Base-by-base conservation (phyloP, 2,329 filamentous ascomycete species). In the Hansfordia pulvinata region DNA sequence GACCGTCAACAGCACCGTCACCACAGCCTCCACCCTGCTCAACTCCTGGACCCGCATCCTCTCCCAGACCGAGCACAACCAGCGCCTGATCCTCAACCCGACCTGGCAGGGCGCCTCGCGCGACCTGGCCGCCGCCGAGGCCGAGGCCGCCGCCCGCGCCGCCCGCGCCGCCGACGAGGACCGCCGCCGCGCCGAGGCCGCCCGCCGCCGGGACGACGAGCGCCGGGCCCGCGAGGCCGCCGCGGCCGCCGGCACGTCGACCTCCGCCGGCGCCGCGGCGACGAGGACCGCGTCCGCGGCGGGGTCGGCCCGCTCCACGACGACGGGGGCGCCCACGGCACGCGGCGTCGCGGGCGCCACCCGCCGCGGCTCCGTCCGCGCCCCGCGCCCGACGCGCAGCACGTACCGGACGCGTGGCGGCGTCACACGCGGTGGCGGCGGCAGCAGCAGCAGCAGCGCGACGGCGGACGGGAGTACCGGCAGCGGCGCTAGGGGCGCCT, bases 31-130 rank as follows among this genome's bases (percentile, higher is more conserved):
- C 10, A 81, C 80, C 2, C 69, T 98, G 10, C 73, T 98, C 17
- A 85, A 92, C 42, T 93, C 86, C 10, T 98, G 88, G 88, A 93
- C 85, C 7, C 76, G 85, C 27, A 94, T 98, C 38, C 69, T 98
- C 9, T 90, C 84, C 6, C 90, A 98, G 53, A 94, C 90, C 4
- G 90, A 98, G 54, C 90, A 98, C 54, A 96, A 93, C 47, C 86
- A 96, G 51, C 76, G 90, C 14, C 62, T 98, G 26, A 77, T 98
- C 23, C 64, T 96, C 23, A 80, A 93, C 44, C 81, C 84, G 2
- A 64, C 73, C 31, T 98, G 88, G 85, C 78, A 88, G 46, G 90
- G 90, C 30, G 81, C 86, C 16, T 81, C 73, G 4, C 75, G 86
- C 44, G 90, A 98, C 53, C 54, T 93, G 20, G 64, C 72, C n/a